phyloP scores from a whole-genome alignment of 257 asterid species.

The Salvia hispanica region DNA sequence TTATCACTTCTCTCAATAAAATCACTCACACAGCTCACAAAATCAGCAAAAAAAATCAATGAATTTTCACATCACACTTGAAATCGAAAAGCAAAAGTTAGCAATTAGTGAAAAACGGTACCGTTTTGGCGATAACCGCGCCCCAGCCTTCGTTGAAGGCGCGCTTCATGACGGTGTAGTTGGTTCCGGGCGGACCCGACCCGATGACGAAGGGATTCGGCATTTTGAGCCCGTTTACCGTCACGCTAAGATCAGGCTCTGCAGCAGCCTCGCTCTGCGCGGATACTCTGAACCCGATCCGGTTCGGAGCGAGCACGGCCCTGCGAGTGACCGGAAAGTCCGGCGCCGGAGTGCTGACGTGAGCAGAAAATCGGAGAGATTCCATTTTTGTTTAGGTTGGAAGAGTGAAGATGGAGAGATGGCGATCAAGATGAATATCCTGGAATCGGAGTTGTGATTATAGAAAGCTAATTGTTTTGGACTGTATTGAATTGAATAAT shows the following conservation, averaged over 20 bases:
- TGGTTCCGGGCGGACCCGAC: conserved; percentile 99
- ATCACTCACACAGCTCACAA: not conserved
- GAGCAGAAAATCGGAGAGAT: conserved; percentile 40
- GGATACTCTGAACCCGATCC: conserved; percentile 54
- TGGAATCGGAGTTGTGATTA: conserved; percentile 32
- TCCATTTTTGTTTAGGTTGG: conserved; percentile 35
- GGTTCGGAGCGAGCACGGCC: conserved; percentile 1
- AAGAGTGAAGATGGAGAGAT: conserved; percentile 12
- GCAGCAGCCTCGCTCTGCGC: conserved; percentile 39
- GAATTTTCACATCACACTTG: not conserved
- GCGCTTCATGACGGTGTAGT: conserved; percentile 87
- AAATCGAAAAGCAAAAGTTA: not conserved
- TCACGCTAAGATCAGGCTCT: conserved; percentile 92
- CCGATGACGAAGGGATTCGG: conserved; percentile 96
- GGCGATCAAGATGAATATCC: conserved; percentile 39
- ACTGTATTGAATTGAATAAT: no score
- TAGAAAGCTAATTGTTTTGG: no score
- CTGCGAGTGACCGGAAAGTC: conserved; percentile 38
- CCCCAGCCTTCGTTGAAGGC: conserved; percentile 99
- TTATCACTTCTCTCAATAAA: not conserved
- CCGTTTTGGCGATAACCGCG: conserved; percentile 98
- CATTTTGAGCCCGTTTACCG: conserved; percentile 90
- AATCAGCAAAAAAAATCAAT: not conserved
- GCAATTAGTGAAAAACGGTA: conserved; percentile 88
- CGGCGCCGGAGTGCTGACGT: conserved; percentile 39